Conservation (phyloP, 331 rosid species). For the Quercus lobata region DNA sequence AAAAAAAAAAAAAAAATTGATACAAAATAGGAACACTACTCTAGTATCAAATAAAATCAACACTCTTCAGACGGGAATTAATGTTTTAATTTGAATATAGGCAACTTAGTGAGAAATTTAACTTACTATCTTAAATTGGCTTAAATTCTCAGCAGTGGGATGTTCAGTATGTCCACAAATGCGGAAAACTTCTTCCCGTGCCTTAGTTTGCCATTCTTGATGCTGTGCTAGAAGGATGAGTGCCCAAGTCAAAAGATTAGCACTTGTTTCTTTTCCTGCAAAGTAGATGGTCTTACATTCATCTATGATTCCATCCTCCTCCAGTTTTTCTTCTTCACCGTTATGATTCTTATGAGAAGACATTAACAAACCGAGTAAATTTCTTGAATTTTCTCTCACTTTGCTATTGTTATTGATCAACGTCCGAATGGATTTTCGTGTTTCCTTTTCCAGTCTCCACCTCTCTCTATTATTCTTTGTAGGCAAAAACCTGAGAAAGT, state of each 20-base stretch:
- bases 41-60: too few relatives aligned
- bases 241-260: constrained; percentile 49
- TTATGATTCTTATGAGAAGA: constrained; percentile 34
- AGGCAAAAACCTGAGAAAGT: constrained; percentile 47
- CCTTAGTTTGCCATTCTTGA: constrained; percentile 65
- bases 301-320: constrained; percentile 32
- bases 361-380: constrained; percentile 45
- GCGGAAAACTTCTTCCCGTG: constrained; percentile 43
- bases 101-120: not conserved
- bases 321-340: constrained; percentile 37
- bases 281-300: constrained; percentile 55
- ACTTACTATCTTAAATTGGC: constrained; percentile 45
- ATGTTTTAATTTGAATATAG: not conserved
- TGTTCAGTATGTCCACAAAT: constrained; percentile 18
- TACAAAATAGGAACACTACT: too few relatives aligned
- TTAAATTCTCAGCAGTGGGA: constrained; percentile 33
- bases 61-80: too few relatives aligned
- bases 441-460: constrained; percentile 44
- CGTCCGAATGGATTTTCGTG: constrained; percentile 18
- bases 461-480: constrained; percentile 55
- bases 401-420: constrained; percentile 29
- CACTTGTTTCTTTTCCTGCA: constrained; percentile 67
- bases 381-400: constrained; percentile 24
- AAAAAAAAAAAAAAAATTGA: too few relatives aligned
- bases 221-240: constrained; percentile 51